phyloP scores from a whole-genome alignment of 2,329 filamentous ascomycete species.

The Chrysoporthe puriensis region DNA sequence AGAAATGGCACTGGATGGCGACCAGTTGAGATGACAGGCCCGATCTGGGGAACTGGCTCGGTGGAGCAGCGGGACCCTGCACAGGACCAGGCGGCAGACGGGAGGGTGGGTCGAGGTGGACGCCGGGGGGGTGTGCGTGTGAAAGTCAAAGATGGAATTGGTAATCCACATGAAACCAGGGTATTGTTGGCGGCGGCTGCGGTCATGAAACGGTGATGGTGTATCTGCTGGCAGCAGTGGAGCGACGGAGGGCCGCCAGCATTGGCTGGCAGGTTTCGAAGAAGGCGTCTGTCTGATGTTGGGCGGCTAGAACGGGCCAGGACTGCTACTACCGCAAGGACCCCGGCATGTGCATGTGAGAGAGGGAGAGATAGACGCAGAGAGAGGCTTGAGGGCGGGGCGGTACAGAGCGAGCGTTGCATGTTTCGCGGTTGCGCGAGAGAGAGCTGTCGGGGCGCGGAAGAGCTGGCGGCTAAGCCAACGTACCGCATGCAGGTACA shows the following conservation, averaged over 20 bases:
- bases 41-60: conserved; percentile 5
- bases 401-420: conserved; percentile 7
- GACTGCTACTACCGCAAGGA: conserved; percentile 15
- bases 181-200: conserved; percentile 31
- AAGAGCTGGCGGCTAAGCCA: conserved; percentile 26
- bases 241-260: conserved; percentile 47
- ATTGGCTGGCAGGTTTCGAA: conserved; percentile 52
- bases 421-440: conserved; percentile 11
- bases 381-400: conserved; percentile 21
- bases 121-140: conserved; percentile 32
- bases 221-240: conserved; percentile 53
- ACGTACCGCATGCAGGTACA: conserved; percentile 14
- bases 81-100: conserved; percentile 24
- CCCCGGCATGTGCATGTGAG: conserved; percentile 1
- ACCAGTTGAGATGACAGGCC: conserved; percentile 6
- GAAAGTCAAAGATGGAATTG: conserved; percentile 33
- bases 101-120: conserved; percentile 32
- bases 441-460: conserved; percentile 4
- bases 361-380: too few relatives aligned
- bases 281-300: conserved; percentile 53
- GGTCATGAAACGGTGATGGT: conserved; percentile 55
- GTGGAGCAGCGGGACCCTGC: conserved; percentile 12
- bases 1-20: conserved; percentile 8
- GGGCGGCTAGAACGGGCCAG: conserved; percentile 48
- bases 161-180: conserved; percentile 18